phyloP scores from a whole-genome alignment of 2,329 filamentous ascomycete species.

The Gaeumannomyces sp. region DNA sequence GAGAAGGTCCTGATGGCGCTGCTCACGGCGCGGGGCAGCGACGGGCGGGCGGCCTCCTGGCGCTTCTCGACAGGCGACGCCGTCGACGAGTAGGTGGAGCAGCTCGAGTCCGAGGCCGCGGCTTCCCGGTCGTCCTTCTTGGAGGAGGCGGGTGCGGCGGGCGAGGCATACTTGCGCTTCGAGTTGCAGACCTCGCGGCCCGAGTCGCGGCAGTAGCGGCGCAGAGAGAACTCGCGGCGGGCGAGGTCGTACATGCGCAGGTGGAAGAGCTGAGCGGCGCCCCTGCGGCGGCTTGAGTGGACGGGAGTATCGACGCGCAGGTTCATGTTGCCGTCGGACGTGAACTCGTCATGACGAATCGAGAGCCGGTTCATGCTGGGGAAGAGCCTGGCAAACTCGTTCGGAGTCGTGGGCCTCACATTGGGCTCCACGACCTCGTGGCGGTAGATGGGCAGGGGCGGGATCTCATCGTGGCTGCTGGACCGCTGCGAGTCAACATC shows the following conservation, averaged over 20 bases:
- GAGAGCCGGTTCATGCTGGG: slow-evolving; percentile 74
- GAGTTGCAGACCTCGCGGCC: slow-evolving; percentile 89
- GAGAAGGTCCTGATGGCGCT: slow-evolving; percentile 39
- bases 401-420: slow-evolving; percentile 69
- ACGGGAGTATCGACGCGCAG: slow-evolving; percentile 78
- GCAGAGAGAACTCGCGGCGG: slow-evolving; percentile 80
- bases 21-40: slow-evolving; percentile 40
- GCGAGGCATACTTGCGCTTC: slow-evolving; percentile 60
- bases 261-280: slow-evolving; percentile 73
- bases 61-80: slow-evolving; percentile 15
- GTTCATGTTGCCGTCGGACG: slow-evolving; percentile 93
- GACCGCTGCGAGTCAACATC: slow-evolving; percentile 22
- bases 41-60: slow-evolving; percentile 25
- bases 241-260: slow-evolving; percentile 89
- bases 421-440: slow-evolving; percentile 58
- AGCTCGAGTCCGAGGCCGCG: slow-evolving; percentile 13
- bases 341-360: slow-evolving; percentile 86
- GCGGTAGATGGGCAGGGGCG: slow-evolving; percentile 51
- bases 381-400: slow-evolving; percentile 79
- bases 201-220: slow-evolving; percentile 86
- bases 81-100: not conserved
- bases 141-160: slow-evolving; percentile 45
- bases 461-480: slow-evolving; percentile 34
- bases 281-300: slow-evolving; percentile 55
- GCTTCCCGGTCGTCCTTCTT: slow-evolving; percentile 29